Percentiles rank a stretch among this genome's conserved stretches.
Conservation (phyloP, 306 rosid genomes). For the Mucuna pruriens region DNA sequence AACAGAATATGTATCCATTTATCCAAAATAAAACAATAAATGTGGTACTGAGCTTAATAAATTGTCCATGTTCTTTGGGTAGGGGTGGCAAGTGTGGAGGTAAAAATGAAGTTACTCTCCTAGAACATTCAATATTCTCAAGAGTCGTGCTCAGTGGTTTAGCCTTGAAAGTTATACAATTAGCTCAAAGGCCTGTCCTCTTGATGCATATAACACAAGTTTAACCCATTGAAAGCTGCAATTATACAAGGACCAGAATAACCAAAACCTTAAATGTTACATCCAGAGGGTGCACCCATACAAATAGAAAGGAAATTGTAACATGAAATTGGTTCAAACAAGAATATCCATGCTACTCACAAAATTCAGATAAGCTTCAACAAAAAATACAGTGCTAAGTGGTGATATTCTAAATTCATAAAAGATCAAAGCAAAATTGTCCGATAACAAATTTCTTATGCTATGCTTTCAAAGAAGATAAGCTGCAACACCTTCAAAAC, state of each 20-base stretch:
- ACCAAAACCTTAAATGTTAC: not conserved
- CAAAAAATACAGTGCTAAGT: not conserved
- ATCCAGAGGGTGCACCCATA: not conserved
- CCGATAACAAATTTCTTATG: not conserved
- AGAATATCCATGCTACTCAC: not conserved
- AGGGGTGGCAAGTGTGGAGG: not conserved
- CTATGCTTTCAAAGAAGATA: conserved; percentile 23
- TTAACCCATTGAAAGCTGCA: not conserved
- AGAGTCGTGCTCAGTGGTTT: not conserved
- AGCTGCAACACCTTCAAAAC: conserved; percentile 18
- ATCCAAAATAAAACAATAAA: not conserved
- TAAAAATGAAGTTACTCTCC: conserved; percentile 10
- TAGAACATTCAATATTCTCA: not conserved
- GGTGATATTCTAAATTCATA: not conserved
- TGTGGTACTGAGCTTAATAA: not conserved
- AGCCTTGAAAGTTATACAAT: not conserved
- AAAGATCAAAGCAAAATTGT: not conserved
- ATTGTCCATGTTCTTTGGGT: not conserved
- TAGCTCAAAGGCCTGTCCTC: not conserved
- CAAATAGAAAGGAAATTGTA: not conserved
- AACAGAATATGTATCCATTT: not conserved
- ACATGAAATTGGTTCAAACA: conserved; percentile 4
- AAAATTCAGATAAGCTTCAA: not conserved
- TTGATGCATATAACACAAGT: not conserved
- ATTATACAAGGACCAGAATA: conserved; percentile 11